Percentiles rank a stretch among this genome's conserved stretches.
Evolutionary conservation across 2,329 filamentous ascomycete species (phyloP).

Genomic region (Neocatenulostroma microsporum): DNA sequence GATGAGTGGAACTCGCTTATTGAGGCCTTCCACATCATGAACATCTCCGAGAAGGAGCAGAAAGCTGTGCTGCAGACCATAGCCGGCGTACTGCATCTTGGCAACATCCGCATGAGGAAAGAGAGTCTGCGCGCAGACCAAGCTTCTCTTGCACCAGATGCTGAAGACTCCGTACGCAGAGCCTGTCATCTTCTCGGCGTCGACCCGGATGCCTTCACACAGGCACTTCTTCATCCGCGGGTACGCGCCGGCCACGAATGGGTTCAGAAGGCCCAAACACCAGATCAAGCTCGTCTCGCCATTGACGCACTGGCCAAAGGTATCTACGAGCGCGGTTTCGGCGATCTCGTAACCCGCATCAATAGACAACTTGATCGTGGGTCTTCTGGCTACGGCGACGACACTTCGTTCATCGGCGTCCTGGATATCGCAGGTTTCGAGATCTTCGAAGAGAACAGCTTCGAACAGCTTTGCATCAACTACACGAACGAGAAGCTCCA

Average conservation of each 20-base stretch:
- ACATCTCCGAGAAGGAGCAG: constrained; percentile 80
- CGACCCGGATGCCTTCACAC: constrained; percentile 72
- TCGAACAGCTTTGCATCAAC: constrained; percentile 98
- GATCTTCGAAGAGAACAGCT: constrained; percentile 97
- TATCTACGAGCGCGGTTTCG: constrained; percentile 94
- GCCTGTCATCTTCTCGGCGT: constrained; percentile 83
- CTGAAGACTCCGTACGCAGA: constrained; percentile 64
- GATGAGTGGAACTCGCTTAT: constrained; percentile 86
- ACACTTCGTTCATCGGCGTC: constrained; percentile 93
- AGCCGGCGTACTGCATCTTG: constrained; percentile 84
- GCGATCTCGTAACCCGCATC: constrained; percentile 83
- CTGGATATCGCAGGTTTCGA: constrained; percentile 99
- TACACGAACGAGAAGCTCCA: constrained; percentile 99
- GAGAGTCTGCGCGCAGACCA: constrained; percentile 89
- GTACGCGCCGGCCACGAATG: constrained; percentile 95
- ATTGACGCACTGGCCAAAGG: constrained; percentile 91
- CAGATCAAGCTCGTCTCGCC: constrained; percentile 84
- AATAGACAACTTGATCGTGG: constrained; percentile 80
- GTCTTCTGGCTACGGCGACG: constrained; percentile 65
- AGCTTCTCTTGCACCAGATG: constrained; percentile 69
- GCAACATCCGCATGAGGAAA: constrained; percentile 82
- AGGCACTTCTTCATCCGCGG: constrained; percentile 80
- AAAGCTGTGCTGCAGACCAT: constrained; percentile 74
- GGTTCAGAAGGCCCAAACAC: constrained; percentile 97
- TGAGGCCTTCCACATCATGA: constrained; percentile 92